Base-by-base conservation (phyloP, 345 rosid species). In the Geranium brycei region DNA sequence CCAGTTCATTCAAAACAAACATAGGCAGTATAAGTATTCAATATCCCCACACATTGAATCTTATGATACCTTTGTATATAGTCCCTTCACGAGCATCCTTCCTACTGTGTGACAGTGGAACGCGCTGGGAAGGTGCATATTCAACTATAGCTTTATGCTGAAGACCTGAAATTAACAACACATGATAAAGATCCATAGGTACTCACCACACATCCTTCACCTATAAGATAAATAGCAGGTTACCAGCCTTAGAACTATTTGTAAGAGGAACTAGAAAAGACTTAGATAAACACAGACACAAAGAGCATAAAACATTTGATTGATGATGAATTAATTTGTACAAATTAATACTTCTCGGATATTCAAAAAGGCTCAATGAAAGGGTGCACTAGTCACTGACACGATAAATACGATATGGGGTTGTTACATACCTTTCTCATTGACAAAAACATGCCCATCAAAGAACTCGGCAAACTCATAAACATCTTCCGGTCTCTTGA, bases 11-110 rank as follows among this genome's bases (percentile, higher is more conserved):
- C 53, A 47, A 47, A 47, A 47, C 53, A 47, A 47, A 47, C 13
- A 13, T 47, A 11, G 15, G 15, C 10, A 47, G 11, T 47, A 6
- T 47, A 8, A 47, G 53, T 11, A 47, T 13, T 47, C 53, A 47
- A 47, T 10, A 11, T 8, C 53, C 53, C 53, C 53, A 47, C 14
- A 11, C 53, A 47, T 6, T 13, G 3, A 6, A 47, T 13, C 7
- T 47, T 47, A 2, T 13, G 31, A 30, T 62, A 82, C 86, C 86
- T 70, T 71, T 75, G 30, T 69, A 69, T 74, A 88, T 80, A 59
- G 89, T 72, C 66, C 91, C 91, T 77, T 85, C 87, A 69, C 95
- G 81, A 61, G 69, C 79, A 82, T 87, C 84, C 65, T 72, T 85
- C 68, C 67, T 78, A 60, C 76, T 61, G 62, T 60, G 66, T 12